Evolutionary conservation across 176 grass and related monocot genomes (phyloP), one percentile per base, ranked within the genome.

Genomic region (Elymus sibiricus): DNA sequence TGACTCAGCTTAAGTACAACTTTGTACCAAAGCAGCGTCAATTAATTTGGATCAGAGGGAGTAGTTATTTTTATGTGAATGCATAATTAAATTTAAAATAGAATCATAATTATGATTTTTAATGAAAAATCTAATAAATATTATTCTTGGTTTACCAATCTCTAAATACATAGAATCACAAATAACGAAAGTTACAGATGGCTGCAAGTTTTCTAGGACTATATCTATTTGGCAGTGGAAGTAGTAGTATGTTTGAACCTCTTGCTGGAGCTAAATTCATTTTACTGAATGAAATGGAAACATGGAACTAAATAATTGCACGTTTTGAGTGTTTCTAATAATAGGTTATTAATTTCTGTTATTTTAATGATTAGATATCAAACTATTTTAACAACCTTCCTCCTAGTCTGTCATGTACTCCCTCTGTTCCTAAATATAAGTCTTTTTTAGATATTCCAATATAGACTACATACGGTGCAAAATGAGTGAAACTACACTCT

Each of bases 201-300:
- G 43, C 39, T 73, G 70, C 38, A 73, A 24, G 69, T 53, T 25
- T 44, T 73, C n/a, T 44, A 43, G 22, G 38, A 72, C 39, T 40
- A 70, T 11, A 40, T 72, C 35, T 43, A 72, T n/a, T 72, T 5
- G 25, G 21, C 21, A 12, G 13, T 72, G 69, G 22, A 72, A 38
- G 11, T 40, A 62, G 15, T 82, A 73, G 55, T 55, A 75, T 47
- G 7, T 37, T 59, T 22, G 39, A 66, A 71, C 19, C 2, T 66
- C 67, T 59, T 79, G 2, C 14, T 46, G 65, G 69, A 27, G 31
- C 27, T 71, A 58, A 86, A 64, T 64, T 64, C 47, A 68, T 83
- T 31, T 1, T 32, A 21, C 49, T 77, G 49, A 75, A 77, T 31
- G 81, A 25, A 55, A 32, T 56, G 26, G 28, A 42, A 32, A 25